Evolutionary conservation across 2,329 filamentous ascomycete genomes (phyloP).

Genomic region (Diaporthe humulicola): DNA sequence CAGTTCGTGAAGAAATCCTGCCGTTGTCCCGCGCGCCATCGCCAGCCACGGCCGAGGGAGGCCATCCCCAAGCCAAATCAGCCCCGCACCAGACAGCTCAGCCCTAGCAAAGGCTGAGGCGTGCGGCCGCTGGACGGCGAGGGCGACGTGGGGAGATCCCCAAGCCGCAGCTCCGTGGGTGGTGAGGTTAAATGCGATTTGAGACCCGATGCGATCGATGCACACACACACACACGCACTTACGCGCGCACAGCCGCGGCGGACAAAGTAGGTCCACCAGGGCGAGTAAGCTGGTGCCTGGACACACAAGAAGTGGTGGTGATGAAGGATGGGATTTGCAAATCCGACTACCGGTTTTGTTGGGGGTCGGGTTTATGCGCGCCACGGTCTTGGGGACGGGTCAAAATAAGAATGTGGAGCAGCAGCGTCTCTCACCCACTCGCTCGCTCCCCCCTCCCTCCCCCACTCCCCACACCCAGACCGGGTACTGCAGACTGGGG

Average conservation of each 20-base stretch:
- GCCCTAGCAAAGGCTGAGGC: conserved; percentile 28
- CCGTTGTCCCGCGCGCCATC: background rate
- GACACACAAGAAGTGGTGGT: background rate
- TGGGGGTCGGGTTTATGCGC: conserved; percentile 16
- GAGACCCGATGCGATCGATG: background rate
- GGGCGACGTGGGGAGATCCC: conserved; percentile 3
- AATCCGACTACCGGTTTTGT: background rate
- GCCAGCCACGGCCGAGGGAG: conserved; percentile 9
- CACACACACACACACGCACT: background rate
- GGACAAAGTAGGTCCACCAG: background rate
- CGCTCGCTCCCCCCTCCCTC: no score
- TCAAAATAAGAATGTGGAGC: conserved; percentile 30
- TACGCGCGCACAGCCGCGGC: conserved; percentile 1
- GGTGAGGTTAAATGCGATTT: conserved; percentile 5
- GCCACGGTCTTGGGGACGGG: conserved; percentile 17
- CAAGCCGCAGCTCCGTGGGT: conserved; percentile 20
- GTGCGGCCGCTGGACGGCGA: conserved; percentile 15
- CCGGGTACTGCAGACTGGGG: background rate
- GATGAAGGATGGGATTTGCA: conserved; percentile 1
- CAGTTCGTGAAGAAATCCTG: background rate
- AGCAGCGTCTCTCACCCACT: background rate
- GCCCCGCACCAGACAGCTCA: conserved; percentile 17
- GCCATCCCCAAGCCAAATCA: background rate
- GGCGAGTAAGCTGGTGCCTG: conserved; percentile 23
- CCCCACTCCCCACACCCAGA: background rate